Base-by-base conservation (phyloP, 805 yeast genomes). In the Henningerozyma blattae region DNA sequence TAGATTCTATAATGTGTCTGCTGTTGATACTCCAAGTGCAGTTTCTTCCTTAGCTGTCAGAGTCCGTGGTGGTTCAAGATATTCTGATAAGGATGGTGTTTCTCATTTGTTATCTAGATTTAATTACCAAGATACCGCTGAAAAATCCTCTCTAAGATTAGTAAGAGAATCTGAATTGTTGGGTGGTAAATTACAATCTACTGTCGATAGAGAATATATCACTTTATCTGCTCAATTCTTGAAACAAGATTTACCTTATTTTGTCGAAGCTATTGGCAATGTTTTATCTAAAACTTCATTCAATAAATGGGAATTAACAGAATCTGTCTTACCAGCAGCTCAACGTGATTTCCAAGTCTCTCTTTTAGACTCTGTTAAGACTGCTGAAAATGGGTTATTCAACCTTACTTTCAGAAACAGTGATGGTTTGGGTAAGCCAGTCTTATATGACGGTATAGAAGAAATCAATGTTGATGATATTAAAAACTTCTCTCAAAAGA, bases 161-260 rank as follows among this genome's bases (percentile, higher is more conserved):
- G 81, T 86, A 54, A 82, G 98, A 64, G 98, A 91, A 66, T 66
- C 87, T 33, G 98, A 89, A 67, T 73, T 91, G 45, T 69, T 89
- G 45, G 97, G 98, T 47, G 97, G 95, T 56, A 62, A 61, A 40
- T 72, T 85, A 60, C 54, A 70, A 32, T 67, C 94, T 30, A 50
- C 55, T 37, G 77, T 85, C 48, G 75, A 82, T 59, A 80, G 95
- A 68, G 97, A 91, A 58, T 68, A 78, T 50, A 72, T 91, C 44
- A 73, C 82, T 41, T 72, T 89, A 53, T 70, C 73, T 46, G 78
- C 97, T 39, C 69, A 72, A 48, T 91, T 91, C 67, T 71, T 89
- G 62, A 77, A 77, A 57, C 83, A 81, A 62, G 82, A 78, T 58
- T 73, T 91, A 54, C 97, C 97, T 40, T 91, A 77, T 71, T 91